These are phyloP conservation scores for Penicillium malachiteum DNA, from an alignment of 495 filamentous ascomycete species.

Conservation along the genomic window DNA sequence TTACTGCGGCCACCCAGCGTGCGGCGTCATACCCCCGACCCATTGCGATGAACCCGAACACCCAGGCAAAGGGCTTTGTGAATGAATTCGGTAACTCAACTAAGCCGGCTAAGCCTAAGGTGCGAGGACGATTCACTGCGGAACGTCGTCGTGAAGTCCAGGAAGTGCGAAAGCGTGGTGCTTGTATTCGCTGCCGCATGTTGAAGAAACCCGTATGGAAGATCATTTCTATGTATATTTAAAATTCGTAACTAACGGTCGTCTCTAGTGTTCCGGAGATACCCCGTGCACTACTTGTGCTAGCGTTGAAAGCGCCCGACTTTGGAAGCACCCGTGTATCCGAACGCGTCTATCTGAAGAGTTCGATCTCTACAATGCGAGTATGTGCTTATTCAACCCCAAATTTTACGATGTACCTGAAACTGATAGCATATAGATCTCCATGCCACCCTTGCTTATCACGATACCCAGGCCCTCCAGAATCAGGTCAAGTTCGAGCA, in stretches of 20 bases:
- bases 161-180: slow-evolving; percentile 74
- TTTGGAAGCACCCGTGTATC: slow-evolving; percentile 80
- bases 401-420: neutral
- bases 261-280: slow-evolving; percentile 63
- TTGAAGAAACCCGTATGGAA: slow-evolving; percentile 69
- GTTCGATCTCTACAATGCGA: slow-evolving; percentile 69
- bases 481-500: slow-evolving; percentile 55
- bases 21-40: slow-evolving; percentile 51
- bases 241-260: slow-evolving; percentile 10
- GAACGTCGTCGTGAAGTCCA: slow-evolving; percentile 74
- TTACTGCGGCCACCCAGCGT: slow-evolving; percentile 47
- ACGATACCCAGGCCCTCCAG: slow-evolving; percentile 60
- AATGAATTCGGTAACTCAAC: slow-evolving; percentile 56
- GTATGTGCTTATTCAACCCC: slow-evolving; percentile 25
- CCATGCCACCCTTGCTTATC: slow-evolving; percentile 66
- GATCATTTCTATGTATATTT: no score
- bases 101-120: slow-evolving; percentile 54
- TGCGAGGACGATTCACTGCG: slow-evolving; percentile 67
- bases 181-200: slow-evolving; percentile 84
- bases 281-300: slow-evolving; percentile 79
- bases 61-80: slow-evolving; percentile 55
- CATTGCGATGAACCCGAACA: slow-evolving; percentile 55
- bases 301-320: slow-evolving; percentile 70
- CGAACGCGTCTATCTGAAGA: slow-evolving; percentile 72
- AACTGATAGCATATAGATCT: slow-evolving; percentile 45